Evolutionary conservation across 2,329 filamentous ascomycete genomes (phyloP), one percentile per base, ranked within the genome.

Genomic region (Ascomycota sp.): DNA sequence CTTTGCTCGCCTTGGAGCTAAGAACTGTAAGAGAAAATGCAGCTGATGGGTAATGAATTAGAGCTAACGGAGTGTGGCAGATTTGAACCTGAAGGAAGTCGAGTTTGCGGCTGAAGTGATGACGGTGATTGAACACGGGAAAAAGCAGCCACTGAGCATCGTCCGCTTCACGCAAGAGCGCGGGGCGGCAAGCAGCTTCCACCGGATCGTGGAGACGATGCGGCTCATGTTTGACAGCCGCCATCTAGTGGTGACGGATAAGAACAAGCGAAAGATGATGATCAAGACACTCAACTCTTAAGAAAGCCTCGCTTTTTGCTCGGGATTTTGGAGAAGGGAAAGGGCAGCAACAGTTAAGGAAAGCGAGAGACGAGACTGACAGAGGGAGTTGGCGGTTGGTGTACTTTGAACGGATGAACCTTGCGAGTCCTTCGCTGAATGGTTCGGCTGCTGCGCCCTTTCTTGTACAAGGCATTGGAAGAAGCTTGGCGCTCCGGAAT

Each of bases 111-210:
- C 75, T 28, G 82, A 93, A 51, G 67, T 93, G 39, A 91, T 91
- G 58, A 82, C 77, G 2, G 76, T 92, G 28, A 76, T 92, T 39
- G 80, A 92, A 56, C 78, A 89, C 47, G 80, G 80, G 32, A 75
- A 70, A 45, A 74, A 72, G 41, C 73, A 71, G 31, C 75, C 75
- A 32, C 65, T 93, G 35, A 79, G 76, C 50, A 72, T 93, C 41
- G 72, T 80, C 25, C 76, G 81, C 27, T 81, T 93, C 51, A 86
- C 79, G 1, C 84, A 93, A 48, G 82, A 89, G 48, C 75, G 75
- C 37, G 89, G 86, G n/a, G 84, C 86, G 2, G 83, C 81, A 28
- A 89, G 77, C 45, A 89, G 78, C 43, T 92, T 95, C 57, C 68
- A 81, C 49, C 74, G 72, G 47, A 78, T 92, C 8, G 68, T 91